Percentiles rank a stretch among this genome's conserved stretches.
Conservation (phyloP, 495 filamentous ascomycete genomes). For the Aspergillus baeticus region DNA sequence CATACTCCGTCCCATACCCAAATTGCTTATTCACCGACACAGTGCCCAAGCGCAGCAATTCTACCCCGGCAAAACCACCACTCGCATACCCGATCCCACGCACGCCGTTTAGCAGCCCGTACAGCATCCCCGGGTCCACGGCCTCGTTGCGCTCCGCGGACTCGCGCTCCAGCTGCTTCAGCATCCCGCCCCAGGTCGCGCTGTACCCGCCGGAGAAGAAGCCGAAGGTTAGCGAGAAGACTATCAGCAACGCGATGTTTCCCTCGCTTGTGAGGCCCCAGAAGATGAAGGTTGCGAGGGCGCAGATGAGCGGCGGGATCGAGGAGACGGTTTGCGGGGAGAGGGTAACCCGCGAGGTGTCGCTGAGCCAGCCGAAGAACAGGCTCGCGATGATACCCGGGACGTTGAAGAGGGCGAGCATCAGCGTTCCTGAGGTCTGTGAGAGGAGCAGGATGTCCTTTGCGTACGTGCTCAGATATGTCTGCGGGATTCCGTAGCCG, state of each 20-base stretch:
- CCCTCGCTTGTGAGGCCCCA: conserved; percentile 59
- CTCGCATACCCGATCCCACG: conserved; percentile 66
- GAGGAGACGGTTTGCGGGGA: conserved; percentile 50
- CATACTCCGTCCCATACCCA: conserved; percentile 42
- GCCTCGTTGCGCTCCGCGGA: conserved; percentile 28
- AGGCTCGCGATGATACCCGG: conserved; percentile 58
- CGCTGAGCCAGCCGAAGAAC: conserved; percentile 57
- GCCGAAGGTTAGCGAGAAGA: conserved; percentile 68
- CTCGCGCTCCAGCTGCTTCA: conserved; percentile 51
- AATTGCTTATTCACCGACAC: conserved; percentile 16
- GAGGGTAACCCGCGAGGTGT: conserved; percentile 37
- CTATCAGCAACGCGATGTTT: conserved; percentile 54
- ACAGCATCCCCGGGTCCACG: conserved; percentile 58
- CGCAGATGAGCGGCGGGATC: conserved; percentile 57
- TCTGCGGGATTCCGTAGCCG: conserved; percentile 66
- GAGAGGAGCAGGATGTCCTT: conserved; percentile 44
- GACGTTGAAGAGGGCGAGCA: conserved; percentile 57
- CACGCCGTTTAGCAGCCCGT: conserved; percentile 61
- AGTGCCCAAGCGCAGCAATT: conserved; percentile 37
- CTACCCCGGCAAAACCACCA: conserved; percentile 60
- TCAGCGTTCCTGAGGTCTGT: conserved; percentile 44
- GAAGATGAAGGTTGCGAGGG: conserved; percentile 60
- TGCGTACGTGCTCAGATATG: conserved; percentile 65
- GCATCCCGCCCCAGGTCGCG: conserved; percentile 61
- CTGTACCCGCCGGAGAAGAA: conserved; percentile 66